Conservation (phyloP, 2,329 filamentous ascomycete genomes). For the Sporothrix luriei region DNA sequence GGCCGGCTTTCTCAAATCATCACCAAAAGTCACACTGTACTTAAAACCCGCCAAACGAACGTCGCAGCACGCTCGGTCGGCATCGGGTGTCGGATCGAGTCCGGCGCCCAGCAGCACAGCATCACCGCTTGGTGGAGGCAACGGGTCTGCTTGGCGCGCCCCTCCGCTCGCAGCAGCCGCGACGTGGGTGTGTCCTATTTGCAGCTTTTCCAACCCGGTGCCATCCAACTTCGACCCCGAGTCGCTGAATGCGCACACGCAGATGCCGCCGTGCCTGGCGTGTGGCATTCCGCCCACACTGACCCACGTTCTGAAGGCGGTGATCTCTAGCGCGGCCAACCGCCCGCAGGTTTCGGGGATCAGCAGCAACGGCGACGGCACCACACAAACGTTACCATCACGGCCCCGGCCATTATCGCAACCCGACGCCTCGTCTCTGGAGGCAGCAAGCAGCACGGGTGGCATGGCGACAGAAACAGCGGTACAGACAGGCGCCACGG, state of each 20-base stretch:
- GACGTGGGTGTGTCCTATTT: constrained; percentile 96
- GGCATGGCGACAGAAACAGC: constrained; percentile 7
- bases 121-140: constrained; percentile 51
- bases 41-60: constrained; percentile 75
- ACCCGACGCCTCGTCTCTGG: neutral
- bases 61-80: constrained; percentile 58
- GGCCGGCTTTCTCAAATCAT: constrained; percentile 93
- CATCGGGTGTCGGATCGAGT: constrained; percentile 49
- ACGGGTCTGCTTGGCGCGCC: constrained; percentile 48
- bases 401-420: constrained; percentile 38
- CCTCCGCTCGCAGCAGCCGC: constrained; percentile 60
- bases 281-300: constrained; percentile 92
- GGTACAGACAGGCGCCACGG: constrained; percentile 35
- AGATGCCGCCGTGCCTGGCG: constrained; percentile 81
- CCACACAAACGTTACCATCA: constrained; percentile 40
- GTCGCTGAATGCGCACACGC: constrained; percentile 75
- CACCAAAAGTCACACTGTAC: constrained; percentile 85
- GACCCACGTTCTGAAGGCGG: constrained; percentile 80
- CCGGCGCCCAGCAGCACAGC: constrained; percentile 52
- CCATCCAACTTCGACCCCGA: constrained; percentile 91
- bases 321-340: constrained; percentile 73
- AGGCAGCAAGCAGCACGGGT: neutral
- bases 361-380: constrained; percentile 20
- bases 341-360: constrained; percentile 43
- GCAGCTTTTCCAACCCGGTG: constrained; percentile 89